Conservation (phyloP, 352 stramenopile genomes). For the Phytophthora citrophthora region DNA sequence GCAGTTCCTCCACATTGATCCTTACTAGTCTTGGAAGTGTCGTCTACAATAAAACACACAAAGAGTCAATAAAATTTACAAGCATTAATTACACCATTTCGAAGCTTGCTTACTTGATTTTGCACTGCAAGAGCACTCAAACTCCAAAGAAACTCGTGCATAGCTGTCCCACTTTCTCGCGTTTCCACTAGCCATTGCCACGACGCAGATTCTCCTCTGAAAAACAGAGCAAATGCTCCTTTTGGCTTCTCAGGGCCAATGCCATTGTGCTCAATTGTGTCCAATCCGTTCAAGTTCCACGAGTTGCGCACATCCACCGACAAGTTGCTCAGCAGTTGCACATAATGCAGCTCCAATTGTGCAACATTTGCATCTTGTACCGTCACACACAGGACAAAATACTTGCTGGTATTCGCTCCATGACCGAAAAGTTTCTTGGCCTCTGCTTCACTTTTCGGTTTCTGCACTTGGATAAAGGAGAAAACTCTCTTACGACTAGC, state of each 20-base stretch:
- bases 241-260: slow-evolving; percentile 57
- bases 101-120: slow-evolving; percentile 42
- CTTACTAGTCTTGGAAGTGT: slow-evolving; percentile 58
- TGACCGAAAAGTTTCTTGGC: slow-evolving; percentile 64
- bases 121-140: slow-evolving; percentile 63
- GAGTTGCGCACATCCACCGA: slow-evolving; percentile 69
- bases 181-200: slow-evolving; percentile 75
- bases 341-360: slow-evolving; percentile 59
- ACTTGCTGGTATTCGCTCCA: slow-evolving; percentile 41
- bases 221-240: slow-evolving; percentile 62
- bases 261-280: slow-evolving; percentile 67
- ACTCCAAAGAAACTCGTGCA: slow-evolving; percentile 82
- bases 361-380: slow-evolving; percentile 41
- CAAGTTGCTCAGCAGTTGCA: slow-evolving; percentile 71
- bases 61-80: not conserved
- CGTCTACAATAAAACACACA: slow-evolving; percentile 28
- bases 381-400: slow-evolving; percentile 75
- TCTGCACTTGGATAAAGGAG: slow-evolving; percentile 72
- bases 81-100: no score
- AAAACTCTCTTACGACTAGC: slow-evolving; percentile 51
- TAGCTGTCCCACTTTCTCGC: slow-evolving; percentile 48
- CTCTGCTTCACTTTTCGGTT: slow-evolving; percentile 57
- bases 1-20: slow-evolving; percentile 66
- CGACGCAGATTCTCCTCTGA: slow-evolving; percentile 47
- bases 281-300: slow-evolving; percentile 60